Base-by-base conservation (phyloP, 2,329 filamentous ascomycete species). In the Leptographium wingfieldii region DNA sequence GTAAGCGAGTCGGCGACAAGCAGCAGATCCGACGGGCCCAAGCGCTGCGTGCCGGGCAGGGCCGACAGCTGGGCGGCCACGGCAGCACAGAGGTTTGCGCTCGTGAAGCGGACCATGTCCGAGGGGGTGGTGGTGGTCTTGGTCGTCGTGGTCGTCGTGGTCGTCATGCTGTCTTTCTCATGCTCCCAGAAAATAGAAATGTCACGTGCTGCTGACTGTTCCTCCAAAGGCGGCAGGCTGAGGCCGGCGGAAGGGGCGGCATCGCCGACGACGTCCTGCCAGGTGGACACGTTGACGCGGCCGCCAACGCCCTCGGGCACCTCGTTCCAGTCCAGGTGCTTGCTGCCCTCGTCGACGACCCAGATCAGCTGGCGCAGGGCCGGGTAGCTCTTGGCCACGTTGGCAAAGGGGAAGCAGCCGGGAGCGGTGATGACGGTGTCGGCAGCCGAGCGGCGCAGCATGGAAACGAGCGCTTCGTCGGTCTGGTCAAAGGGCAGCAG, bases 311-410 rank as follows among this genome's bases (percentile, higher is more conserved):
- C 87, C 68, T 87, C 82, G 12, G 92, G 91, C 2, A 92, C 83
- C 69, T 92, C 89, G 66, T 90, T 92, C 92, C 92, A 99, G 73
- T 96, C 92, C 80, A 99, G 87, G 70, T 97, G 92, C 66, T 84
- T 83, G 75, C 86, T 96, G 51, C 90, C 90, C 68, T 90, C 83
- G 67, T 96, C 92, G 5, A 95, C 90, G 14, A 96, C 92, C 90
- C 92, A 97, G 66, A 96, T 82, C 38, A 96, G 79, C 66, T 91
- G 84, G 63, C 85, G 85, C 54, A 99, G 79, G 46, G 81, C 79
- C 5, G 85, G 80, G 67, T 88, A 62, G 58, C 77, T 80, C 67
- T 85, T 82, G 58, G 84, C 80, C 14, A 95, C 80, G 46, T 80
- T 75, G 63, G 90, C 85, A 52, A 96, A 83, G 27, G 94, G 89